Percentiles rank a stretch among this genome's conserved stretches.
phyloP scores from a whole-genome alignment of 2,329 filamentous ascomycete genomes.

The Aaosphaeria arxii region DNA sequence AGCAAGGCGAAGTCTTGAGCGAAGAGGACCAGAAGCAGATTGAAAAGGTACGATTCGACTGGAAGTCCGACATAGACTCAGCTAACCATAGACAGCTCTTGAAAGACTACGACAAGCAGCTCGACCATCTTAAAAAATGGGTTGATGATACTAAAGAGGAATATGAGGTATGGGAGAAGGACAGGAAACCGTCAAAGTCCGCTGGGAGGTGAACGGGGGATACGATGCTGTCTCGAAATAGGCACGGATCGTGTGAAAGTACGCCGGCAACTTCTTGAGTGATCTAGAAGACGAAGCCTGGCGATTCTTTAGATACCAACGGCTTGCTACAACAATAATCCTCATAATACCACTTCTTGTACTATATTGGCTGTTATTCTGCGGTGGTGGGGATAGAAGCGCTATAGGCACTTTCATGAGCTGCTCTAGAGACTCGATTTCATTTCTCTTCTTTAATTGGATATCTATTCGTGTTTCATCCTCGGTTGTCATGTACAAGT shows the following conservation, averaged over 20 bases:
- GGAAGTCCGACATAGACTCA: not conserved
- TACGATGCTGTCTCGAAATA: too few relatives aligned
- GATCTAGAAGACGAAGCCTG: not conserved
- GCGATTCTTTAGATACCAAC: too few relatives aligned
- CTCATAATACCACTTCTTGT: too few relatives aligned
- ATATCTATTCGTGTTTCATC: too few relatives aligned
- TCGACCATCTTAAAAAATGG: conserved; percentile 70
- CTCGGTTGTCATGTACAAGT: too few relatives aligned
- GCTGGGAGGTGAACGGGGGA: conserved; percentile 12
- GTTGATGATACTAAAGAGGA: conserved; percentile 58
- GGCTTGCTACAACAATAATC: too few relatives aligned
- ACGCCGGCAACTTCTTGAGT: not conserved
- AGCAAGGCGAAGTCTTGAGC: conserved; percentile 54
- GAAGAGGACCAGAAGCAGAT: conserved; percentile 69
- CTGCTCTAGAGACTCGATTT: too few relatives aligned
- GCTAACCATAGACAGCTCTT: conserved; percentile 57
- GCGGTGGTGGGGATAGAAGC: too few relatives aligned
- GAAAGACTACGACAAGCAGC: conserved; percentile 77
- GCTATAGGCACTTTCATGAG: too few relatives aligned
- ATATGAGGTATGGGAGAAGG: conserved; percentile 53
- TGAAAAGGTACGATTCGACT: conserved; percentile 59
- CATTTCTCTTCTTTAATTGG: too few relatives aligned
- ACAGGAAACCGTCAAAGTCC: conserved; percentile 13
- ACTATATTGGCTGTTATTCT: too few relatives aligned
- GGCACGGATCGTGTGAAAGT: not conserved